Base-by-base conservation (phyloP, 805 yeast species). In the Saturnispora ahearnii region DNA sequence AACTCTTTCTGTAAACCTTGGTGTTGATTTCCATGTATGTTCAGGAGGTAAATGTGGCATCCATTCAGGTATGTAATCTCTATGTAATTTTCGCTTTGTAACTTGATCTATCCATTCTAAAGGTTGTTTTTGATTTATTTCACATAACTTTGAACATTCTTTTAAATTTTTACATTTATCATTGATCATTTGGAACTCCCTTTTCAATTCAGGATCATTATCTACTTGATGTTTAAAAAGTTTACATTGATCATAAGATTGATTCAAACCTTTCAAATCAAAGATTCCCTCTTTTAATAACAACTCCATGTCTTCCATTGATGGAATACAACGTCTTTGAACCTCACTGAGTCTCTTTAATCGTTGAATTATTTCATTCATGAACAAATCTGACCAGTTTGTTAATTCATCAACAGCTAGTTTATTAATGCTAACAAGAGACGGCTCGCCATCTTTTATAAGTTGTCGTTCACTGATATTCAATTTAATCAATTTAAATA, bases 41-140 rank as follows among this genome's bases (percentile, higher is more conserved):
- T 88, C 96, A 0, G 98, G 96, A 1, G 99, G 99, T 29, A 91
- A 72, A 11, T 80, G 79, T 0, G 99, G 99, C 57, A 91, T 68
- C 82, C 89, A 89, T 5, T 68, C 61, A 0, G 95, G 95, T 7
- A 87, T 73, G 52, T 78, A 78, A 5, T 63, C 61, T 44, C 68
- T 56, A 12, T 68, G 34, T 64, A 45, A 45, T n/a, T 50, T 46
- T 28, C 55, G 44, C 37, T 42, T 42, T 34, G 51, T 32, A 13
- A 53, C 24, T n/a, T 49, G 42, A 45, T 53, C 56, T 9, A 49
- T 47, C 56, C 56, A 53, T 36, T 40, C 49, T n/a, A 32, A 24
- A 5, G 31, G 37, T 26, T 44, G 36, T 15, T 36, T 32, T 41
- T 51, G 38, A 18, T 36, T 18, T 6, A 36, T 36, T 7, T n/a